phyloP scores from a whole-genome alignment of 1,139 yeast species.

The Pichia sp. region DNA sequence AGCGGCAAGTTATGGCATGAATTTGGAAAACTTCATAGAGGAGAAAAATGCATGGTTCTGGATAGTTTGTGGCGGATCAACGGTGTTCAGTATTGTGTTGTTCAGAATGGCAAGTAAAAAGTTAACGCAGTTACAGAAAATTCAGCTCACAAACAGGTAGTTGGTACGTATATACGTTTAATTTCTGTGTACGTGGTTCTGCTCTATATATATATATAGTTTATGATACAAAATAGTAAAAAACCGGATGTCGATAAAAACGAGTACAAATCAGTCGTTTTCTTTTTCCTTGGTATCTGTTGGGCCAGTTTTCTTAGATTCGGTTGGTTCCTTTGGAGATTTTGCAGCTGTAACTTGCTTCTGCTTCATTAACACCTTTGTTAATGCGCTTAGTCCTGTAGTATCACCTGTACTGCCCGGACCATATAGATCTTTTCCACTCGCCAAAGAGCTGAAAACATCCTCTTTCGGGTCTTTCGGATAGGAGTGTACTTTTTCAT shows the following conservation, averaged over 20 bases:
- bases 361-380: constrained; percentile 20
- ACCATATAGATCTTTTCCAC: constrained; percentile 21
- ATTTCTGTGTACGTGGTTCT: neutral
- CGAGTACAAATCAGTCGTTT: neutral
- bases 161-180: no score
- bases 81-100: constrained; percentile 41
- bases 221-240: neutral
- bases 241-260: neutral
- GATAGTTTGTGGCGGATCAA: constrained; percentile 40
- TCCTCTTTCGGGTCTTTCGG: neutral
- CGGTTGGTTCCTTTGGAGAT: neutral
- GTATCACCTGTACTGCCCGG: constrained; percentile 10
- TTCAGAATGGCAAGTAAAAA: constrained; percentile 45
- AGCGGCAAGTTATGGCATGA: constrained; percentile 82
- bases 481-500: neutral
- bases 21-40: constrained; percentile 71
- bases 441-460: constrained; percentile 13
- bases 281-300: constrained; percentile 1
- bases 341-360: constrained; percentile 5
- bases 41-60: constrained; percentile 56
- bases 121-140: constrained; percentile 53
- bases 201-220: neutral
- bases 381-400: constrained; percentile 23
- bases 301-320: neutral
- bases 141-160: constrained; percentile 49